Conservation (phyloP, 352 stramenopile genomes). For the Halophytophthora polymorphica region DNA sequence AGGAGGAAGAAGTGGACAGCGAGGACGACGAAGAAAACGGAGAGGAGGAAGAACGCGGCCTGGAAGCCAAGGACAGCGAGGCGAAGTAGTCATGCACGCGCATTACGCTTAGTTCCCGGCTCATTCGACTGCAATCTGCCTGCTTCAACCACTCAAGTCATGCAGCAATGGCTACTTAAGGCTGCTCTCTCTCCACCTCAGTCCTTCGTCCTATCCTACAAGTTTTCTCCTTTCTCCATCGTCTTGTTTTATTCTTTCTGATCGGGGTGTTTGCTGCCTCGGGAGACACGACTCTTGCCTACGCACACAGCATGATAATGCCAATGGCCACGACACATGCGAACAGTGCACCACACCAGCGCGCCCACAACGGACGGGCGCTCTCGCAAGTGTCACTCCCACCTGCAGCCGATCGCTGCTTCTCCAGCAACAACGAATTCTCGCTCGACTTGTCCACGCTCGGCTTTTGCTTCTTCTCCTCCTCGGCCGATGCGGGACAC, state of each 20-base stretch:
- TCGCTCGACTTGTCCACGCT: conserved; percentile 5
- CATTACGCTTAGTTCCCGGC: no score
- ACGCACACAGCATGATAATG: conserved; percentile 17
- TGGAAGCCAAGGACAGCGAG: conserved; percentile 17
- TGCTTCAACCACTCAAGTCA: no score
- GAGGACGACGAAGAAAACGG: conserved; percentile 27
- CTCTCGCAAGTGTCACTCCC: conserved; percentile 9
- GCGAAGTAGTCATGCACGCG: conserved; percentile 1
- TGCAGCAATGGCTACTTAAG: no score
- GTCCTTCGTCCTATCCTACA: conserved; percentile 19
- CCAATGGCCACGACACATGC: conserved; percentile 12
- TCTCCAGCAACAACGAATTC: conserved; percentile 8
- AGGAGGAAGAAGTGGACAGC: conserved; percentile 57
- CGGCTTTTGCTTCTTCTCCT: conserved; percentile 6
- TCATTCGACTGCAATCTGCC: no score
- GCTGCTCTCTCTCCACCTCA: not conserved
- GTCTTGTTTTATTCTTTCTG: no score
- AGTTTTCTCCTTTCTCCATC: conserved; percentile 4
- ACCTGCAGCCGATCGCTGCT: conserved; percentile 1
- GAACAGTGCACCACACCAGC: conserved; percentile 20
- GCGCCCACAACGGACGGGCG: conserved; percentile 12
- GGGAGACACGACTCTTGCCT: not conserved
- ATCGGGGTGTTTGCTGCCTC: no score
- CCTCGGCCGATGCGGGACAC: conserved; percentile 7
- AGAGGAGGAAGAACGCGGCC: conserved; percentile 17